Conservation (phyloP, 305 asterid species). For the Fraxinus latifolia region DNA sequence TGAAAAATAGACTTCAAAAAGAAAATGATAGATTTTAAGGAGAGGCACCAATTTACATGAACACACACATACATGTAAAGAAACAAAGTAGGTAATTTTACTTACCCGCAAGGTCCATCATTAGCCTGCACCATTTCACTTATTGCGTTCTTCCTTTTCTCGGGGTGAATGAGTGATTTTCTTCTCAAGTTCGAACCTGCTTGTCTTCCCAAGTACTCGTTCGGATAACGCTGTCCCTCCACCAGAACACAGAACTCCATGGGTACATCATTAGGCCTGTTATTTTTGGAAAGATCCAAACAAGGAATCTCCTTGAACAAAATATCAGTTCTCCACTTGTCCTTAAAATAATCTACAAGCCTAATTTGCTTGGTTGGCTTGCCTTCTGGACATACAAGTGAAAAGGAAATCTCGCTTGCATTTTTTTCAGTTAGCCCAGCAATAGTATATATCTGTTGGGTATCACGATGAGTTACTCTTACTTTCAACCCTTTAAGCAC, state of each 20-base stretch:
- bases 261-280: slow-evolving; percentile 39
- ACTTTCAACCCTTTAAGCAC: slow-evolving; percentile 56
- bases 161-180: slow-evolving; percentile 41
- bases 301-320: slow-evolving; percentile 36
- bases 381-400: slow-evolving; percentile 33
- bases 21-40: background rate
- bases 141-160: slow-evolving; percentile 34
- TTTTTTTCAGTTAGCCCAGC: slow-evolving; percentile 24
- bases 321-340: slow-evolving; percentile 42
- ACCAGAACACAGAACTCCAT: slow-evolving; percentile 60
- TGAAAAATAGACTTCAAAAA: background rate
- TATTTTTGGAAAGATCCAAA: slow-evolving; percentile 42
- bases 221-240: slow-evolving; percentile 57
- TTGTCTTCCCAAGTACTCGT: slow-evolving; percentile 36
- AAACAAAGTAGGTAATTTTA: background rate
- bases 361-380: slow-evolving; percentile 8
- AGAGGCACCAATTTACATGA: background rate
- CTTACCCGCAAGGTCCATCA: slow-evolving; percentile 75
- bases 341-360: slow-evolving; percentile 41
- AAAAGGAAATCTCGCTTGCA: slow-evolving; percentile 30
- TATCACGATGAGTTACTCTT: slow-evolving; percentile 42
- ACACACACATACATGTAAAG: background rate
- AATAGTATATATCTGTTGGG: slow-evolving; percentile 46
- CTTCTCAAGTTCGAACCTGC: slow-evolving; percentile 32
- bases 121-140: slow-evolving; percentile 41